phyloP scores from a whole-genome alignment of 768 basidiomycete species.

The Leccinum rimulosum region DNA sequence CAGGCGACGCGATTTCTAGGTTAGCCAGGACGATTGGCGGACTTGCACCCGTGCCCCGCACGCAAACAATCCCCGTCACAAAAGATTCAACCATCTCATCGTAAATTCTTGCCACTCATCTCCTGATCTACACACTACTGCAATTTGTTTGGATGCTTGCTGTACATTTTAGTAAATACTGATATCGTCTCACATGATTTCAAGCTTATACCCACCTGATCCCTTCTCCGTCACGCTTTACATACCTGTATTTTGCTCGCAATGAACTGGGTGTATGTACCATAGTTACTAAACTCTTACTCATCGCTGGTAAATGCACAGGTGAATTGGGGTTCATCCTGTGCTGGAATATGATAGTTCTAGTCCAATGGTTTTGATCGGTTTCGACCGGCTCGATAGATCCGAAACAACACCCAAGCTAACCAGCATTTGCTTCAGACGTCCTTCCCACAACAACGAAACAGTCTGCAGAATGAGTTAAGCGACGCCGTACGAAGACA shows the following conservation, averaged over 20 bases:
- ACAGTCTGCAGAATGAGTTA: constrained; percentile 56
- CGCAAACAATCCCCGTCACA: constrained; percentile 25
- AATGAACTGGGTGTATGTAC: constrained; percentile 18
- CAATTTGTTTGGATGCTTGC: constrained; percentile 11
- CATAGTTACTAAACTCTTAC: constrained; percentile 19
- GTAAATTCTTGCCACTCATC: constrained; percentile 10
- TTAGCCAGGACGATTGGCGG: constrained; percentile 61
- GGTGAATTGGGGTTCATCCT: constrained; percentile 23
- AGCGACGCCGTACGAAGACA: not conserved
- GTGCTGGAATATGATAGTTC: constrained; percentile 93
- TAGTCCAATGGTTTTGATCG: constrained; percentile 87
- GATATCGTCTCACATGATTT: constrained; percentile 14
- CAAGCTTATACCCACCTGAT: constrained; percentile 22
- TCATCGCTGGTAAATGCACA: constrained; percentile 5
- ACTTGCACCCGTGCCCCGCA: constrained; percentile 24
- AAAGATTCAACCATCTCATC: constrained; percentile 29
- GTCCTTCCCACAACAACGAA: constrained; percentile 92
- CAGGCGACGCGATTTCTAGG: constrained; percentile 65
- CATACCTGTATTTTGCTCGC: constrained; percentile 23
- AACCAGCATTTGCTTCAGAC: constrained; percentile 84
- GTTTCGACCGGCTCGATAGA: constrained; percentile 77
- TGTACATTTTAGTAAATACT: constrained; percentile 14
- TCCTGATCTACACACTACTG: constrained; percentile 13
- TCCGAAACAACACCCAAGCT: constrained; percentile 92
- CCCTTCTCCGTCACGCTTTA: not conserved